Conservation (phyloP, 2,329 filamentous ascomycete genomes). For the Neopestalotiopsis rosae region DNA sequence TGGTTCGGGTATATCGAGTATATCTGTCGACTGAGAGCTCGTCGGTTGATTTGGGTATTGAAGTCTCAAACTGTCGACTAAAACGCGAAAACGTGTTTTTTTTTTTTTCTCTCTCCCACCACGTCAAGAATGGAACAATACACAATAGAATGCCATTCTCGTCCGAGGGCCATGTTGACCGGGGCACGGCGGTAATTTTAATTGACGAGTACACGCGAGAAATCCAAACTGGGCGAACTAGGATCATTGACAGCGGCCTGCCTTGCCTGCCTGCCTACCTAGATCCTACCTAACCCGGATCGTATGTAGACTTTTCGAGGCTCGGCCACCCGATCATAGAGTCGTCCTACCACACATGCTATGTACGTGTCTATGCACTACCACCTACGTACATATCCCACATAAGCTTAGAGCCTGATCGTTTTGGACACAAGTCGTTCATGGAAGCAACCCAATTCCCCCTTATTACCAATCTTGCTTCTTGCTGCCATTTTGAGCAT, state of each 20-base stretch:
- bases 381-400: too few species aligned
- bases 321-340: background rate
- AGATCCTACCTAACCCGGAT: background rate
- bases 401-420: background rate
- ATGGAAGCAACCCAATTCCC: background rate
- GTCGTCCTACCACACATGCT: background rate
- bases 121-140: background rate
- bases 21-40: background rate
- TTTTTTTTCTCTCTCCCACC: background rate
- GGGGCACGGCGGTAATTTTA: slow-evolving; percentile 9
- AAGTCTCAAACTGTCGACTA: background rate
- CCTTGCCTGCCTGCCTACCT: background rate
- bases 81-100: background rate
- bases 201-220: slow-evolving; percentile 7
- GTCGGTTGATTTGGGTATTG: background rate
- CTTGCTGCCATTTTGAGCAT: background rate
- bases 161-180: background rate
- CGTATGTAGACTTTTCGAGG: background rate
- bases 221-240: background rate
- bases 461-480: background rate
- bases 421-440: background rate
- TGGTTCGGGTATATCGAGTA: background rate
- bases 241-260: slow-evolving; percentile 7
- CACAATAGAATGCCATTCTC: background rate
- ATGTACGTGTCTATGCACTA: too few species aligned